These are phyloP conservation scores for Omphalea diandra DNA, from an alignment of 441 rosid species.

Conservation along the genomic window DNA sequence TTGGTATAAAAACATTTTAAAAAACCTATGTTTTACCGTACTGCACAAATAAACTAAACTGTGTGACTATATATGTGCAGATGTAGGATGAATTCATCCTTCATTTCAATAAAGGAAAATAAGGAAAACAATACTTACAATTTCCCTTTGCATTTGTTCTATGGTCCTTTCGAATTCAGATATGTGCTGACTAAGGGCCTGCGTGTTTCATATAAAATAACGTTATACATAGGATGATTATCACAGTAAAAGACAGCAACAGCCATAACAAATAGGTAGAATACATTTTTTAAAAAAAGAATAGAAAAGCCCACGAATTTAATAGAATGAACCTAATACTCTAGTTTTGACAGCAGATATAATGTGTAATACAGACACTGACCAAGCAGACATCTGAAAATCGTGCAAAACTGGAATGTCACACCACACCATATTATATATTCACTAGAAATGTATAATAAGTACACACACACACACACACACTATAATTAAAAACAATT, in stretches of 20 bases:
- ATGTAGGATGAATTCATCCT: background rate
- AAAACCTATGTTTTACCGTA: background rate
- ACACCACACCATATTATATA: no score
- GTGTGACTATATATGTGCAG: background rate
- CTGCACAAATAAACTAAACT: background rate
- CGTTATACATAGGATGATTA: slow-evolving; percentile 3
- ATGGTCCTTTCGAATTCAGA: slow-evolving; percentile 75
- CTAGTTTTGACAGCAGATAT: background rate
- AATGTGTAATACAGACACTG: no score
- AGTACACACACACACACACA: no score
- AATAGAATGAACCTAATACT: slow-evolving; percentile 1
- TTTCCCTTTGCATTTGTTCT: slow-evolving; percentile 71
- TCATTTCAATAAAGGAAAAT: slow-evolving; percentile 4
- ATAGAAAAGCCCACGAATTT: no score
- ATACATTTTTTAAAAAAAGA: no score
- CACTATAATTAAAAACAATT: no score
- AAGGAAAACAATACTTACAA: slow-evolving; percentile 48
- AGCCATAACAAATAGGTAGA: slow-evolving; percentile 3
- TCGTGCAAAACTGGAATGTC: background rate
- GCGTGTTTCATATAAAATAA: slow-evolving; percentile 25
- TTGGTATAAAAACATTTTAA: background rate
- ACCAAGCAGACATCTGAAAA: background rate
- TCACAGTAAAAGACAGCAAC: slow-evolving; percentile 11
- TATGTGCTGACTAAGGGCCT: slow-evolving; percentile 97
- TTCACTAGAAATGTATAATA: no score